A percentile compares a stretch with the other conserved stretches of the same genome.
Evolutionary conservation across 1,284 basidiomycete genomes (phyloP).

Genomic region (Ceratobasidium sp.): DNA sequence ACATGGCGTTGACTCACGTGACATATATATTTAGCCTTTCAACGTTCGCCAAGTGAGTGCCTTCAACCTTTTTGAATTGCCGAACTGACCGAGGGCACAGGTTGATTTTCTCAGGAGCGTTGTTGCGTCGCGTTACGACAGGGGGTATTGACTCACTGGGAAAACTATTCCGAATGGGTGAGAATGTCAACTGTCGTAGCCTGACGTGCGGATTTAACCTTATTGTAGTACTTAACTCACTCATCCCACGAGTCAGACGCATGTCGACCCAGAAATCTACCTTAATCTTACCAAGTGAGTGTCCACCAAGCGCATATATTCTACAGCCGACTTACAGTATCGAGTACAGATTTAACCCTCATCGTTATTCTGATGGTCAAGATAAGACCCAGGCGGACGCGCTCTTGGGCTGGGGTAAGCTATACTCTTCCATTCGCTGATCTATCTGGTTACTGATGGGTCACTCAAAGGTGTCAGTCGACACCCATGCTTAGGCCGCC

Average conservation of each 20-base stretch:
- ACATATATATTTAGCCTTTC: too few species aligned
- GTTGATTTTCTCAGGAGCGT: conserved; percentile 8
- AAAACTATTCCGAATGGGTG: conserved; percentile 28
- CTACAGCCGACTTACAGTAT: neutral
- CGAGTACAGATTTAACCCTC: conserved; percentile 1
- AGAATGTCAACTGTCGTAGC: neutral
- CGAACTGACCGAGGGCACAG: neutral
- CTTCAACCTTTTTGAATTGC: too few species aligned
- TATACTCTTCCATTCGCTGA: neutral
- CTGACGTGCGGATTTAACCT: too few species aligned
- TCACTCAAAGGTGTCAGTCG: conserved; percentile 7
- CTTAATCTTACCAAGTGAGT: conserved; percentile 19
- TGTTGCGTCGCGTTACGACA: conserved; percentile 13
- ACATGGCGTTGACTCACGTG: too few species aligned
- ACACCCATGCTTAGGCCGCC: conserved; percentile 26
- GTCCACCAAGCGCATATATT: neutral
- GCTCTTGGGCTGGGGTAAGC: conserved; percentile 34
- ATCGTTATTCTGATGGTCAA: conserved; percentile 14
- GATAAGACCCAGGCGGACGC: conserved; percentile 30
- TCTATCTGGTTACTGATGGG: neutral
- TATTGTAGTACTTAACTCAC: conserved; percentile 9
- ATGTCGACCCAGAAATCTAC: conserved; percentile 26
- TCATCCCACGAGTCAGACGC: conserved; percentile 13
- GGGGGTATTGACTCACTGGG: conserved; percentile 15
- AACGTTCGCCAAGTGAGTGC: too few species aligned